A percentile compares a stretch with the other conserved stretches of the same genome.
These are phyloP conservation scores for Ceratorhiza oryzae-sativae DNA, from an alignment of 1,284 basidiomycete genomes.

Conservation along the genomic window DNA sequence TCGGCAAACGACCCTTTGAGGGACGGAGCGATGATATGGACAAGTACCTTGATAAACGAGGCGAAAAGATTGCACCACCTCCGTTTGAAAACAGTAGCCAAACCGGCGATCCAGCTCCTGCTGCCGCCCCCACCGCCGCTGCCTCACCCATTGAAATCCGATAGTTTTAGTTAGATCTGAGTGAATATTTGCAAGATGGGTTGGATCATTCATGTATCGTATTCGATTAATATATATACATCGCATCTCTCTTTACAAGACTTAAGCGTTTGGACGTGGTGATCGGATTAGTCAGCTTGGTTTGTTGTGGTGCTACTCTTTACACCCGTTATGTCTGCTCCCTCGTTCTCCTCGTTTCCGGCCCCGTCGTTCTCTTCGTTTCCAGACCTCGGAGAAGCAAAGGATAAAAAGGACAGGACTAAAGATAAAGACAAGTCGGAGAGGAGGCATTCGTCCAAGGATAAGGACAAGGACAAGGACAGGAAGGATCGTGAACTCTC, in stretches of 20 bases:
- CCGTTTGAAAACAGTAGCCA: slow-evolving; percentile 37
- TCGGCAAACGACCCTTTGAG: slow-evolving; percentile 85
- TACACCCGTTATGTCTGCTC: slow-evolving; percentile 23
- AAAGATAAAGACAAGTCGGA: slow-evolving; percentile 17
- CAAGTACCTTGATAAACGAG: slow-evolving; percentile 84
- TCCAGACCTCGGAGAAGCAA: slow-evolving; percentile 17
- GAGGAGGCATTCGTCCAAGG: slow-evolving; percentile 3
- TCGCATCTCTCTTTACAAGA: slow-evolving; percentile 6
- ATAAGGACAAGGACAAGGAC: slow-evolving; percentile 25
- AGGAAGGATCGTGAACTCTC: slow-evolving; percentile 14
- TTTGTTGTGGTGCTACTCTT: slow-evolving; percentile 1
- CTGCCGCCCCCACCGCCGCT: slow-evolving; percentile 27
- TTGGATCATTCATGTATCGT: slow-evolving; percentile 11
- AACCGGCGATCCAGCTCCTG: slow-evolving; percentile 26
- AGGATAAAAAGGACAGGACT: slow-evolving; percentile 16
- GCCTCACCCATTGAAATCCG: slow-evolving; percentile 7
- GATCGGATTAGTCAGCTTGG: slow-evolving; percentile 12
- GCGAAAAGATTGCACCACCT: slow-evolving; percentile 41
- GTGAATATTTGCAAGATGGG: neutral
- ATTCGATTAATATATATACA: slow-evolving; percentile 37
- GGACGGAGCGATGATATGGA: slow-evolving; percentile 89
- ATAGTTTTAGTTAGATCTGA: neutral
- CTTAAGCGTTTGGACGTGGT: neutral
- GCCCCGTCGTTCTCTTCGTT: slow-evolving; percentile 35
- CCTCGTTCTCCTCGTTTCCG: slow-evolving; percentile 35